Percentiles rank a stretch among this genome's conserved stretches.
phyloP scores from a whole-genome alignment of 139 green algal genomes.

The Coelastrella sp. region DNA sequence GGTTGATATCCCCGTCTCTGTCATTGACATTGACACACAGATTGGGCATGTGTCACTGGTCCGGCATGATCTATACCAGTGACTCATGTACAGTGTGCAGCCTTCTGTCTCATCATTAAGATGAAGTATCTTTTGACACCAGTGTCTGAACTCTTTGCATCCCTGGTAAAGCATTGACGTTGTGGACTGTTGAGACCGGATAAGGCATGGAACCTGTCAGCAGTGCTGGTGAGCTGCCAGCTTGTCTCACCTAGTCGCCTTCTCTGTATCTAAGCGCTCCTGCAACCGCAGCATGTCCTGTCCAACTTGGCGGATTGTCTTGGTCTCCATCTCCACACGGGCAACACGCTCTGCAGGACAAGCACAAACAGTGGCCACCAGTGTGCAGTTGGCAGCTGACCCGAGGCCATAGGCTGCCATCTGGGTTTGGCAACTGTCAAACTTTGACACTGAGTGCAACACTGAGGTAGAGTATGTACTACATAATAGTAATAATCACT shows the following conservation, averaged over 20 bases:
- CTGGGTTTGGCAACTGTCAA: background rate
- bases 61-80: too few species aligned
- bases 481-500: too few species aligned
- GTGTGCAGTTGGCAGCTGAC: background rate
- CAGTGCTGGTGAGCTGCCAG: background rate
- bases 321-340: conserved; percentile 63
- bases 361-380: conserved; percentile 8
- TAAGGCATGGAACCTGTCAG: background rate
- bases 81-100: too few species aligned
- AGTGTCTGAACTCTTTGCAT: too few species aligned
- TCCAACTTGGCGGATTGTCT: conserved; percentile 68
- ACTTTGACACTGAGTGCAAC: too few species aligned
- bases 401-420: background rate
- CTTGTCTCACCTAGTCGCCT: conserved; percentile 38
- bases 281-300: conserved; percentile 76
- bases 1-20: conserved; percentile 63
- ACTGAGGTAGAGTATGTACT: too few species aligned
- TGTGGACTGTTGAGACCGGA: too few species aligned
- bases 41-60: too few species aligned
- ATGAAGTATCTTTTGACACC: background rate
- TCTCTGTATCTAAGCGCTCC: conserved; percentile 71
- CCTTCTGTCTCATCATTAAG: too few species aligned
- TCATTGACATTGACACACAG: too few species aligned
- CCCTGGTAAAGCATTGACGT: too few species aligned
- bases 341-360: conserved; percentile 60